Percentiles rank a stretch among this genome's conserved stretches.
Conservation (phyloP, 805 yeast species). For the Isabelozyma rhagii region DNA sequence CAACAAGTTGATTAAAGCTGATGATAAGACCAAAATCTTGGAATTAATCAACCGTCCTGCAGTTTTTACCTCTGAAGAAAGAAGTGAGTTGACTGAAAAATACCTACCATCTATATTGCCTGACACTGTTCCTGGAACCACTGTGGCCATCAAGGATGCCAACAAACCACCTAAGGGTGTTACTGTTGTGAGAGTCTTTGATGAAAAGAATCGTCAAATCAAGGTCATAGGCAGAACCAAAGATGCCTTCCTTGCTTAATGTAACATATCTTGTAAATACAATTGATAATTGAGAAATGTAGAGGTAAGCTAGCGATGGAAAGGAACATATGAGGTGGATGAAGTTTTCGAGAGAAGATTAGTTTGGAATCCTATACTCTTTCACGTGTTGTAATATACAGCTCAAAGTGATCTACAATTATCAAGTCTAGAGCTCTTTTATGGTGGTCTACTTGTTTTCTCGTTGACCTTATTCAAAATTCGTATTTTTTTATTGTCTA, state of each 20-base stretch:
- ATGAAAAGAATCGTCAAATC: conserved; percentile 50
- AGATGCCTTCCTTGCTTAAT: conserved; percentile 36
- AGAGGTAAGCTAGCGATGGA: neutral
- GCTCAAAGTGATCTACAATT: too few relatives aligned
- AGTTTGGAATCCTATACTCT: too few relatives aligned
- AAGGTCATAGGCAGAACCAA: conserved; percentile 54
- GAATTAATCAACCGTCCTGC: conserved; percentile 42
- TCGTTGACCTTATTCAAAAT: neutral
- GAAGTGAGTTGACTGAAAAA: conserved; percentile 38
- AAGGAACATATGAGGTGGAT: too few relatives aligned
- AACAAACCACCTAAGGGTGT: conserved; percentile 47
- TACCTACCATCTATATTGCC: conserved; percentile 60
- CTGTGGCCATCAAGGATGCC: conserved; percentile 31
- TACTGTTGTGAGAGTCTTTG: conserved; percentile 55
- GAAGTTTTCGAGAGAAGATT: too few relatives aligned
- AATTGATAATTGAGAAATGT: neutral
- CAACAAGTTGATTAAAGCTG: conserved; percentile 26
- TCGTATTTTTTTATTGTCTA: neutral
- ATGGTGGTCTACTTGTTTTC: too few relatives aligned
- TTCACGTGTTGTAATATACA: too few relatives aligned
- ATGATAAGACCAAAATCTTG: conserved; percentile 39
- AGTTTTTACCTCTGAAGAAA: conserved; percentile 35
- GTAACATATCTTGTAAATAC: neutral
- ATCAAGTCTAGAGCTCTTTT: too few relatives aligned
- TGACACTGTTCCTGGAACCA: conserved; percentile 41